A percentile compares a stretch with the other conserved stretches of the same genome.
These are phyloP conservation scores for Ogataea ramenticola DNA, from an alignment of 805 yeast genomes.

Conservation along the genomic window DNA sequence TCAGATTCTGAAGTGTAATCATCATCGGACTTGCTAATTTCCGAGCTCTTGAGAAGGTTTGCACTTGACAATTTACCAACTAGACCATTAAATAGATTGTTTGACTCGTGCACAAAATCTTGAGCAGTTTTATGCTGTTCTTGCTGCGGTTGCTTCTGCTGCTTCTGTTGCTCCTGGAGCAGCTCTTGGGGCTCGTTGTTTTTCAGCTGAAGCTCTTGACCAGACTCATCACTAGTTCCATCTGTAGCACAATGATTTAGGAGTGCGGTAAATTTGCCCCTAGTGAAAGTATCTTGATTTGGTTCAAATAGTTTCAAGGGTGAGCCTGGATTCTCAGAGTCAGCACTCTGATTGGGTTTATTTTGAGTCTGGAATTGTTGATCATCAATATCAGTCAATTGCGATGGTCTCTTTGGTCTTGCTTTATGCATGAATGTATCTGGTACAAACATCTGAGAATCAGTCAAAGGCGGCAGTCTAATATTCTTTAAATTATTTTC, in stretches of 20 bases:
- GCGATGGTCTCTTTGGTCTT: not conserved
- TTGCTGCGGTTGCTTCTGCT: not conserved
- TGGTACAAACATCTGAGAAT: constrained; percentile 12
- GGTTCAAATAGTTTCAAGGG: constrained; percentile 24
- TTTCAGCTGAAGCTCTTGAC: constrained; percentile 5
- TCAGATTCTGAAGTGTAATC: constrained; percentile 22
- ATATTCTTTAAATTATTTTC: constrained; percentile 14
- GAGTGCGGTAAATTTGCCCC: constrained; percentile 19
- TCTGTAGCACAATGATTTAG: constrained; percentile 11
- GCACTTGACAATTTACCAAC: constrained; percentile 4
- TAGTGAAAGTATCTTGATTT: constrained; percentile 24
- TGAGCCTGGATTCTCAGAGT: constrained; percentile 20
- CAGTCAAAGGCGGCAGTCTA: constrained; percentile 11
- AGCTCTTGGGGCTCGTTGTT: not conserved
- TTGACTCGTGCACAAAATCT: constrained; percentile 14
- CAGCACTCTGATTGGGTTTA: constrained; percentile 8
- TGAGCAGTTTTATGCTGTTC: not conserved
- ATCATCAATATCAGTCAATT: not conserved
- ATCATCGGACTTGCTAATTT: not conserved
- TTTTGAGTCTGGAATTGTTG: not conserved
- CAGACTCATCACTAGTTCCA: not conserved
- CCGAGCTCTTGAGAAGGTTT: not conserved
- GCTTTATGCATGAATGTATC: constrained; percentile 25
- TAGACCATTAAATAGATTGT: constrained; percentile 12
- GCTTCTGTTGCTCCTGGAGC: constrained; percentile 4